Evolutionary conservation across 805 yeast species (phyloP).

Genomic region (Pichia manshurica): DNA sequence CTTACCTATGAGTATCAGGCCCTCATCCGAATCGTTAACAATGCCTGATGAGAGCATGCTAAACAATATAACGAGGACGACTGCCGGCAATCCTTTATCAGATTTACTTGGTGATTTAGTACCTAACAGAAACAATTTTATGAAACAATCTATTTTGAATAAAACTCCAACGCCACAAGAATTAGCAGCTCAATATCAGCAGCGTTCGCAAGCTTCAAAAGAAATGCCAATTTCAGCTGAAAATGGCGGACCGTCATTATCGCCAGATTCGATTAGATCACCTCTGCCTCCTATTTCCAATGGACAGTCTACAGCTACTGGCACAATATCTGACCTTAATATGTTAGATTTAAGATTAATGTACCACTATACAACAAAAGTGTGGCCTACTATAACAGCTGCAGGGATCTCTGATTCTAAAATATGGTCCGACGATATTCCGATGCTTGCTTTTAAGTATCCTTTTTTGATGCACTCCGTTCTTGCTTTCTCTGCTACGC

Average conservation of each 20-base stretch:
- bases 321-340: slow-evolving; percentile 38
- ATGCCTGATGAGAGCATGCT: background rate
- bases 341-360: slow-evolving; percentile 74
- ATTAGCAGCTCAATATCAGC: slow-evolving; percentile 20
- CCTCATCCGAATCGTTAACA: slow-evolving; percentile 1
- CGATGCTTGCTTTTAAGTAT: slow-evolving; percentile 77
- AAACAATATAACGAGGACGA: background rate
- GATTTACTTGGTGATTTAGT: slow-evolving; percentile 12
- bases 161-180: slow-evolving; percentile 18
- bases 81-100: slow-evolving; percentile 4
- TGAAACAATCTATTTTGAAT: background rate
- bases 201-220: slow-evolving; percentile 11
- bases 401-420: slow-evolving; percentile 85
- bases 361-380: slow-evolving; percentile 82
- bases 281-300: slow-evolving; percentile 23
- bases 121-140: slow-evolving; percentile 7
- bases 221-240: slow-evolving; percentile 1
- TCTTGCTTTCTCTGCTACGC: slow-evolving; percentile 89
- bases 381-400: slow-evolving; percentile 80
- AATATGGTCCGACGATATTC: slow-evolving; percentile 86
- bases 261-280: slow-evolving; percentile 29
- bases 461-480: slow-evolving; percentile 92
- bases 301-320: slow-evolving; percentile 13
- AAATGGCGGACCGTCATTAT: slow-evolving; percentile 21
- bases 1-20: slow-evolving; percentile 9